phyloP scores from a whole-genome alignment of 768 basidiomycete genomes.

The Kwoniella mangroviensis region DNA sequence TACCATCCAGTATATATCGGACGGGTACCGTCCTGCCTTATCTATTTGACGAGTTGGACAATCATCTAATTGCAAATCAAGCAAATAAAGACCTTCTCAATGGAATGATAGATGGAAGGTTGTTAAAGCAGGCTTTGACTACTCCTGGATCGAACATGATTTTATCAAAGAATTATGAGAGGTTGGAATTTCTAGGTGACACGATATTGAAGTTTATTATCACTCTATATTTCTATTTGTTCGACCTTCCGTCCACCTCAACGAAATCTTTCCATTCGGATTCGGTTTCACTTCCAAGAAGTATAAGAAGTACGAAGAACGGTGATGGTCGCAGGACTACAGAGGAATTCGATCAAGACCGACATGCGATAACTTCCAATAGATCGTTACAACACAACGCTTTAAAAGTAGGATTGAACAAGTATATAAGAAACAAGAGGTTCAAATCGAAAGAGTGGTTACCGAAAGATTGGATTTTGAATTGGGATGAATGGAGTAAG shows the following conservation, averaged over 20 bases:
- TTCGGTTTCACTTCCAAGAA: too few relatives aligned
- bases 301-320: too few relatives aligned
- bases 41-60: conserved; percentile 28
- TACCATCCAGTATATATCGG: conserved; percentile 35
- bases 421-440: conserved; percentile 15
- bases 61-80: conserved; percentile 18
- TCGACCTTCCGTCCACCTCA: neutral
- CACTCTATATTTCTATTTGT: conserved; percentile 27
- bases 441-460: conserved; percentile 33
- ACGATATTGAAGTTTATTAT: conserved; percentile 39
- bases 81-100: conserved; percentile 14
- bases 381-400: conserved; percentile 24
- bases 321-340: neutral
- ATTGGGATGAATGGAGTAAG: conserved; percentile 1
- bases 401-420: conserved; percentile 20
- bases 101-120: neutral
- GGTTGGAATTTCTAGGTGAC: conserved; percentile 49
- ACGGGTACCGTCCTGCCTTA: conserved; percentile 37
- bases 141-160: conserved; percentile 1
- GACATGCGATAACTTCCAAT: conserved; percentile 36
- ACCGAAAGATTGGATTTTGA: conserved; percentile 27
- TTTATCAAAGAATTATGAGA: conserved; percentile 31
- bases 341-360: conserved; percentile 17
- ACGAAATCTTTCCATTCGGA: too few relatives aligned
- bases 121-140: conserved; percentile 33